Evolutionary conservation across 1,139 yeast genomes (phyloP).

Genomic region (Pichia sp.): DNA sequence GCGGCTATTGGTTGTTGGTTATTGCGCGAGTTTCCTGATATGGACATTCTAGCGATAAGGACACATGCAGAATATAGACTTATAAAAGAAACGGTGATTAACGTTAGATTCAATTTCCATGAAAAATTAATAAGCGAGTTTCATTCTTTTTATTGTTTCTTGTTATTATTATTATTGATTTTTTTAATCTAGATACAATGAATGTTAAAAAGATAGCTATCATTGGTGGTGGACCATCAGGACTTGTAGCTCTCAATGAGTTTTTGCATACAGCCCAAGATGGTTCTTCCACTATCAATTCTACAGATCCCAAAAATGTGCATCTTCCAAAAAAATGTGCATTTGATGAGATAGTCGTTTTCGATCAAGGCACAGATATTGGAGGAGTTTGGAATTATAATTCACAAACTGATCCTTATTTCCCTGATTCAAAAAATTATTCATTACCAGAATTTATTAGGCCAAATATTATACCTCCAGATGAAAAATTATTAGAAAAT

Average conservation of each 20-base stretch:
- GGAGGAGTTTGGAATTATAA: slow-evolving; percentile 36
- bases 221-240: slow-evolving; percentile 19
- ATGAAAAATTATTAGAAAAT: background rate
- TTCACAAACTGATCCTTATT: slow-evolving; percentile 12
- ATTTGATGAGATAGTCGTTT: slow-evolving; percentile 32
- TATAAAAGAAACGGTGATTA: no score
- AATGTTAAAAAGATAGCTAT: slow-evolving; percentile 23
- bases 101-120: no score
- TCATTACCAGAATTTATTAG: slow-evolving; percentile 15
- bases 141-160: no score
- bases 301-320: slow-evolving; percentile 1
- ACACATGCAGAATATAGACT: no score
- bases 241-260: slow-evolving; percentile 16
- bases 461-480: slow-evolving; percentile 6
- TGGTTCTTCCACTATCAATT: slow-evolving; percentile 13
- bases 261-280: slow-evolving; percentile 15
- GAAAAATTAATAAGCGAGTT: no score
- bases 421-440: slow-evolving; percentile 15
- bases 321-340: slow-evolving; percentile 18
- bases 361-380: slow-evolving; percentile 32
- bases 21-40: no score
- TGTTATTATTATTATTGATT: no score
- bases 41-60: no score
- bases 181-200: no score
- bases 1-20: no score